Base-by-base conservation (phyloP, 345 rosid genomes). In the Populus davidiana region DNA sequence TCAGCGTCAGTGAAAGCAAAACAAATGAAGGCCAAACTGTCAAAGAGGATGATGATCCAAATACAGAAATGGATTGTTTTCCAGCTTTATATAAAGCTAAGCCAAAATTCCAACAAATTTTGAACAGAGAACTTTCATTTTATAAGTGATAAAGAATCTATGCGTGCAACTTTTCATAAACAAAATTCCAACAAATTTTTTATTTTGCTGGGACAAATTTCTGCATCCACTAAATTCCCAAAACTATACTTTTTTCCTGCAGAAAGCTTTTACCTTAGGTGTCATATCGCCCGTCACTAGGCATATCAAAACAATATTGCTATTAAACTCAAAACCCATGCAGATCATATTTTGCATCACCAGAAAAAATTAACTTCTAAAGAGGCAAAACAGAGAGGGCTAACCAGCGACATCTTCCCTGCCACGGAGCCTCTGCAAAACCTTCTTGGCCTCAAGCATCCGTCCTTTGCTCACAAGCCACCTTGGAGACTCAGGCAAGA, bases 381-480 rank as follows among this genome's bases (percentile, higher is more conserved):
- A 73, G 67, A 78, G 31, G 52, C n/a, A 67, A 14, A 20, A 27
- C 31, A 47, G 77, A 78, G 47, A 61, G 29, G 75, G 78, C 92
- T 84, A 78, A 96, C 99, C 99, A 18, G 95, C 76, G 38, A 96
- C 99, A 85, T 93, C 97, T 85, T 96, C 97, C 68, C 90, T 86
- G 64, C 92, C 88, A 70, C 94, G 91, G 67, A 96, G 81, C 83
- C 87, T 87, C 87, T 91, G 97, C 80, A 94, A 75, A 62, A 94
- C 98, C 78, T 73, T 78, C 87, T 91, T 96, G 21, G 99, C 99
- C 87, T 96, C 98, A 52, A 75, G 83, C 97, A 96, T 92, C 77
- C 83, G 85, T 76, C 99, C 99, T 86, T 94, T 96, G 70, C 99
- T 96, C 66, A 96, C 95, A 17, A 96, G 93, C 99, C 99, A 96